Evolutionary conservation across 75 land plant genomes (phyloP).

Genomic region (Picea sitchensis): DNA sequence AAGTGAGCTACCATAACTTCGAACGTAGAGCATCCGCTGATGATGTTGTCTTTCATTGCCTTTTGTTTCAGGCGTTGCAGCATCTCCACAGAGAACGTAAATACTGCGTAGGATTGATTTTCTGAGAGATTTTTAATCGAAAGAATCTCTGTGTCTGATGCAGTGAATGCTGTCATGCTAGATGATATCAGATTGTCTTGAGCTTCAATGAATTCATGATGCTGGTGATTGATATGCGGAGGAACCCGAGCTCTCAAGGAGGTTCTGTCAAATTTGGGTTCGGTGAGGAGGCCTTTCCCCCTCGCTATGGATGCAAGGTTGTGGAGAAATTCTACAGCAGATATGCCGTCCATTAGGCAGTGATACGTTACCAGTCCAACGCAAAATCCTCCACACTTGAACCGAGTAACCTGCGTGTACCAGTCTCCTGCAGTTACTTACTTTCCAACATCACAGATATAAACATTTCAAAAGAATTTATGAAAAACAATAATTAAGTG

Average conservation of each 20-base stretch:
- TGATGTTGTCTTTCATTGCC: slow-evolving; percentile 14
- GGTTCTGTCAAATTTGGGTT: slow-evolving; percentile 28
- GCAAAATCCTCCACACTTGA: slow-evolving; percentile 52
- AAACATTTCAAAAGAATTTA: neutral
- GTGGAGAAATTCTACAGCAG: slow-evolving; percentile 33
- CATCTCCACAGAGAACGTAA: slow-evolving; percentile 17
- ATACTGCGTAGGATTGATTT: slow-evolving; percentile 17
- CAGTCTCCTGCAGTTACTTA: neutral
- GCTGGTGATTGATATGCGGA: slow-evolving; percentile 33
- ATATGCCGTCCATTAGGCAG: slow-evolving; percentile 40
- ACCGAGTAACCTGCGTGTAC: slow-evolving; percentile 39
- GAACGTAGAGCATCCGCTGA: slow-evolving; percentile 39
- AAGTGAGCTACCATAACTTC: slow-evolving; percentile 50
- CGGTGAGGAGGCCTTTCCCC: slow-evolving; percentile 22
- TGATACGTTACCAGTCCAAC: slow-evolving; percentile 45
- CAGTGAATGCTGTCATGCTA: slow-evolving; percentile 18
- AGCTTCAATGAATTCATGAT: slow-evolving; percentile 25
- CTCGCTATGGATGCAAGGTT: slow-evolving; percentile 27
- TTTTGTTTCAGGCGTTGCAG: slow-evolving; percentile 27
- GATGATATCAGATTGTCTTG: neutral
- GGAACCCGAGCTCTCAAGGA: slow-evolving; percentile 28
- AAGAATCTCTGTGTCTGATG: slow-evolving; percentile 4
- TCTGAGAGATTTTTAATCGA: neutral
- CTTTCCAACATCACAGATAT: neutral
- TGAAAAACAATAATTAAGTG: too few species aligned